Evolutionary conservation across 371 early-diverging fungal species (phyloP).

Genomic region (Nematocida sp.): DNA sequence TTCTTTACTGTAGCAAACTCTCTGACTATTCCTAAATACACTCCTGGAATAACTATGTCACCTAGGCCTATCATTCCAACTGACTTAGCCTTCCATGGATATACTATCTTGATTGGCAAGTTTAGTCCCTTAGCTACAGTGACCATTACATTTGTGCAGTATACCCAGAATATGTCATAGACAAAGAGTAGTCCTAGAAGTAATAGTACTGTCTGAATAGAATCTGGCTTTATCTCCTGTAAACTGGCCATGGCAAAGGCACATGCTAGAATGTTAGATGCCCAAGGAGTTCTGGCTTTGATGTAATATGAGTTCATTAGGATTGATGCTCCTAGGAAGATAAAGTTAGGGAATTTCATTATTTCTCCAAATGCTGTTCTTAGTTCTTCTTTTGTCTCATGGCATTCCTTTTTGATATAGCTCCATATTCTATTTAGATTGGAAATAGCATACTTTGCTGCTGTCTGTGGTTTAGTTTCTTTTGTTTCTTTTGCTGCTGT

Average conservation of each 20-base stretch:
- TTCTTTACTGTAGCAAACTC: slow-evolving; percentile 66
- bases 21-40: slow-evolving; percentile 70
- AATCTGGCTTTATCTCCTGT: slow-evolving; percentile 76
- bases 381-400: neutral
- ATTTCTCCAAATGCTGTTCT: neutral
- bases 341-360: neutral
- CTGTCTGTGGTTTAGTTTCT: neutral
- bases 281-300: slow-evolving; percentile 78
- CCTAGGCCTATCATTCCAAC: slow-evolving; percentile 87
- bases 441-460: neutral
- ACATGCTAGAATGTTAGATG: slow-evolving; percentile 76
- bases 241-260: slow-evolving; percentile 77
- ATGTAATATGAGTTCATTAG: slow-evolving; percentile 71
- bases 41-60: slow-evolving; percentile 89
- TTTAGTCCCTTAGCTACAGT: slow-evolving; percentile 87
- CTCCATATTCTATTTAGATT: neutral
- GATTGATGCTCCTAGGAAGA: neutral
- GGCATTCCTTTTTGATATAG: neutral
- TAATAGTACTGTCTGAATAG: slow-evolving; percentile 83
- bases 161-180: slow-evolving; percentile 95
- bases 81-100: slow-evolving; percentile 71
- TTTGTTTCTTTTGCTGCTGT: neutral
- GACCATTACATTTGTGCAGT: slow-evolving; percentile 93
- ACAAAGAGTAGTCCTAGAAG: slow-evolving; percentile 79
- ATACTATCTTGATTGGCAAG: slow-evolving; percentile 85